Base-by-base conservation (phyloP, 768 basidiomycete genomes). In the Jaapia argillacea region DNA sequence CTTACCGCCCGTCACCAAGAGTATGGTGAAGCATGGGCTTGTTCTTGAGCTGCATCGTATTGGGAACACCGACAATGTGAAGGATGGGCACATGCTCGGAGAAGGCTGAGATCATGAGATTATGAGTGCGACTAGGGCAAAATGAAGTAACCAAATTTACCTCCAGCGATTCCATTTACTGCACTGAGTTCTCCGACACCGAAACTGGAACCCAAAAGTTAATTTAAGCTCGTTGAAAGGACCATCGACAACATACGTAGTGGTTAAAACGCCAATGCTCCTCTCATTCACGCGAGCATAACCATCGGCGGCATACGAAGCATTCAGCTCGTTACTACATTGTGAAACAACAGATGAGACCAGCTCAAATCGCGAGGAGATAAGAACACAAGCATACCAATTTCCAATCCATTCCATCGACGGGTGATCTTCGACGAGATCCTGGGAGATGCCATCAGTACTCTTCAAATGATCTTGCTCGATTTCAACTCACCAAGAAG, bases 151-250 rank as follows among this genome's bases (percentile, higher is more conserved):
- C 22, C 26, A 28, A 36, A 16, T 67, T 45, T 51, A 75, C 82
- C 77, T 53, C 83, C 83, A 23, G 84, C 87, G 48, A 92, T 76
- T 33, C 86, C 85, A 52, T 89, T 88, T 26, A 85, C 79, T 3
- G 91, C 90, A 31, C 82, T 85, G 36, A 94, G 64, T 58, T 96
- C 92, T 13, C 92, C 92, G n/a, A 96, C 92, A 43, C 92, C 92
- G 50, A 92, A 94, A 2, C 82, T 85, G 41, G 1, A 4, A 20
- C 6, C 22, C 27, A 4, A 23, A 28, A 43, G 16, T 18, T 42
- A 36, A 10, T 23, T 22, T 22, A 25, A 4, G 27, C 2, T 16
- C 3, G n/a, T 10, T n/a, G 2, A 13, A n/a, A 35, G 25, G 24
- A 12, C 5, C 5, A 12, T 21, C 10, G 14, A 2, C 18, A 1